Base-by-base conservation (phyloP, 2,329 filamentous ascomycete genomes). In the Camptophora hylomeconis region DNA sequence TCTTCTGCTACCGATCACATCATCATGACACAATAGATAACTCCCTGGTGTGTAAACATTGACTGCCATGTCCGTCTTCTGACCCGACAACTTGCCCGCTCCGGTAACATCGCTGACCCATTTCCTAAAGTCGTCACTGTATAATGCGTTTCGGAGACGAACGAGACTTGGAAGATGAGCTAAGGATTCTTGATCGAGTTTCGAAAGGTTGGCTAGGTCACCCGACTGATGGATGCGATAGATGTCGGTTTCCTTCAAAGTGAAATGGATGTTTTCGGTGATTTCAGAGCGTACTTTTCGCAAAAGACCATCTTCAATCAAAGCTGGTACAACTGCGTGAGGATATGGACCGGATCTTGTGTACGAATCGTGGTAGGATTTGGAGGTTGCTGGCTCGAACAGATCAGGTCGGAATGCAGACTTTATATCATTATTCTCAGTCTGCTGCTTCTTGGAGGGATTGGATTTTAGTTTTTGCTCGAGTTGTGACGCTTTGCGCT, bases 151-250 rank as follows among this genome's bases (percentile, higher is more conserved):
- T 54, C 89, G 80, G n/a, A 98, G 72, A 36, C 75, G 72, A 23
- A 94, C 72, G n/a, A 98, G 65, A 8, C 82, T 92, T 0, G 89
- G 89, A 9, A 98, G 64, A 50, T 83, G 84, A 37, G 78, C 69
- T 31, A 95, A 69, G 5, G 86, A 84, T 5, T 76, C 75, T 50
- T 92, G 77, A 38, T 92, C 82, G 23, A 98, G 71, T 14, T 89
- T 89, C 56, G 94, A 87, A 34, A 98, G 73, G 57, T 98, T 98
- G 25, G 89, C 89, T 18, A 98, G 69, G 53, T 98, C 89, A 41
- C 89, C 89, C 4, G 87, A 95, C 63, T 98, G 89, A 67, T 94
- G 86, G 50, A 98, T 95, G 59, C 92, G 93, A 70, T 98, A 98
- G 46, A 98, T 98, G 54, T 98, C 89, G 26, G 89, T 98, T 58